phyloP scores from a whole-genome alignment of 1,284 basidiomycete genomes.

The Porogramme epimiltina region DNA sequence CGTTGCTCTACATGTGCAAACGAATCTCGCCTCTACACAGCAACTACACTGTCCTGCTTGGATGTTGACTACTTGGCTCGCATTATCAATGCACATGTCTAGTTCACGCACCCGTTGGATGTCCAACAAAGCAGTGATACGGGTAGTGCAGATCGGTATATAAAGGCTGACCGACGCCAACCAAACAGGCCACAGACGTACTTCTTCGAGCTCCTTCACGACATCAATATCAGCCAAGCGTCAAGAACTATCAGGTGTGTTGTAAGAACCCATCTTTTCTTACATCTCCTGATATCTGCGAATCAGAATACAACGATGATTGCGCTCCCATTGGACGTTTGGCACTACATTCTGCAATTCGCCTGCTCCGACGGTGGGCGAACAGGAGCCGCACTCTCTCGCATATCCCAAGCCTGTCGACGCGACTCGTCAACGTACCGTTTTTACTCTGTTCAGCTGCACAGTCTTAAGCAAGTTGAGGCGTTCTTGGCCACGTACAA shows the following conservation, averaged over 20 bases:
- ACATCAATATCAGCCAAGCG: too few relatives aligned
- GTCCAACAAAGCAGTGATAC: too few relatives aligned
- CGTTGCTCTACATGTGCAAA: too few relatives aligned
- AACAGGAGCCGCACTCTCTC: slow-evolving; percentile 3
- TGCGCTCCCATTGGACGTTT: slow-evolving; percentile 10
- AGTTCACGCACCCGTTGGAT: too few relatives aligned
- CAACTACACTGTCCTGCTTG: too few relatives aligned
- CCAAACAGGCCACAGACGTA: too few relatives aligned
- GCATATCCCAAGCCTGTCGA: slow-evolving; percentile 7
- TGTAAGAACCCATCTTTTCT: background rate
- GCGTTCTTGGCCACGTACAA: slow-evolving; percentile 6
- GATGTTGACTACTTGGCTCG: too few relatives aligned
- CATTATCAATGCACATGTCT: too few relatives aligned
- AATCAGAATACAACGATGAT: background rate
- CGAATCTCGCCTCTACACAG: too few relatives aligned
- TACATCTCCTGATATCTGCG: background rate
- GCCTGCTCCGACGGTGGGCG: slow-evolving; percentile 12
- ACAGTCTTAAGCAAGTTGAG: background rate
- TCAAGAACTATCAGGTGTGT: background rate
- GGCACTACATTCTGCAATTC: slow-evolving; percentile 9
- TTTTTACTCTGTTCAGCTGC: slow-evolving; percentile 10
- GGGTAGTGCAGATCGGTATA: too few relatives aligned
- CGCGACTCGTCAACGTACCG: slow-evolving; percentile 5
- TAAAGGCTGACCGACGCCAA: too few relatives aligned
- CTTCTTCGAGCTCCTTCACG: too few relatives aligned